phyloP scores from a whole-genome alignment of 2,329 filamentous ascomycete genomes.

The Hirsutella minnesotensis region DNA sequence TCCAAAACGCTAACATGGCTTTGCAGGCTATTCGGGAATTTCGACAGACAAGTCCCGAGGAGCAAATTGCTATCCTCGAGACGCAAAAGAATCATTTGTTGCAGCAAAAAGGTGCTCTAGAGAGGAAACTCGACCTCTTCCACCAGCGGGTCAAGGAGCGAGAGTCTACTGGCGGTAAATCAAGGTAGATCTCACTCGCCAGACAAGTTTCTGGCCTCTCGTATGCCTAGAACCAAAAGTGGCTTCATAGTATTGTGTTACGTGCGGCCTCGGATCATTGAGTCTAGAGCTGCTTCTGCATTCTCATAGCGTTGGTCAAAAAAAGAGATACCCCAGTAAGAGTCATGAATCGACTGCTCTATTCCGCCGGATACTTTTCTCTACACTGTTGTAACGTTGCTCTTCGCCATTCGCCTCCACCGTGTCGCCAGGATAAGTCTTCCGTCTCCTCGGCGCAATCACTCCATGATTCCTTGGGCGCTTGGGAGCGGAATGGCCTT shows the following conservation, averaged over 20 bases:
- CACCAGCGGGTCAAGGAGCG: constrained; percentile 26
- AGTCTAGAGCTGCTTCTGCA: no score
- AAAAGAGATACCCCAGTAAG: background rate
- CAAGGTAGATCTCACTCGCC: no score
- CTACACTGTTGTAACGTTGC: background rate
- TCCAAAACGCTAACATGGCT: background rate
- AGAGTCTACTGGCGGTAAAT: constrained; percentile 11
- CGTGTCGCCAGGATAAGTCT: background rate
- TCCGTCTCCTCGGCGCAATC: constrained; percentile 2
- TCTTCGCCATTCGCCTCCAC: background rate
- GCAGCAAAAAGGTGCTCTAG: constrained; percentile 24
- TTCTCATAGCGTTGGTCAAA: no score
- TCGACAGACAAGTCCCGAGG: constrained; percentile 24
- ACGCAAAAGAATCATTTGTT: constrained; percentile 26
- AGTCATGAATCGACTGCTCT: background rate
- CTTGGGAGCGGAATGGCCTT: constrained; percentile 58
- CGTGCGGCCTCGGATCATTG: no score
- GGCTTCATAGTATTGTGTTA: no score
- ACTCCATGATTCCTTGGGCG: constrained; percentile 32
- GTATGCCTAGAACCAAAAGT: no score
- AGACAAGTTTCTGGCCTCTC: no score
- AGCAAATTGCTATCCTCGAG: constrained; percentile 33
- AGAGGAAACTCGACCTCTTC: constrained; percentile 29
- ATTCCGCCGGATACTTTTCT: background rate
- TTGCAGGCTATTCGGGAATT: constrained; percentile 23